A percentile compares a stretch with the other conserved stretches of the same genome.
Conservation (phyloP, 2,329 filamentous ascomycete genomes). For the Leptosphaerulina australis region DNA sequence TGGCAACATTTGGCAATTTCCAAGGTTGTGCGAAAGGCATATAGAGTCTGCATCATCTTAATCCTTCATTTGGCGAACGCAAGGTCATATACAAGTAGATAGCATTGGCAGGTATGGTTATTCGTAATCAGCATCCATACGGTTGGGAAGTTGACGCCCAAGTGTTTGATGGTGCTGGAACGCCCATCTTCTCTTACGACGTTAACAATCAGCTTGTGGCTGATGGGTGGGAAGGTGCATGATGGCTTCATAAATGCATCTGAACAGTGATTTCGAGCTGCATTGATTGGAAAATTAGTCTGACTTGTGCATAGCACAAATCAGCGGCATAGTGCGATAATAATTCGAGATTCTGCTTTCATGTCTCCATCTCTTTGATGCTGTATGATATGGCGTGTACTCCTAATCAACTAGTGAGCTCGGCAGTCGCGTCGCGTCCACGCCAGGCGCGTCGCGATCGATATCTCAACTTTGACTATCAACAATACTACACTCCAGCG, state of each 20-base stretch:
- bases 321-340: slow-evolving; percentile 6
- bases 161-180: slow-evolving; percentile 30
- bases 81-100: slow-evolving; percentile 11
- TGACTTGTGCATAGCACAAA: slow-evolving; percentile 7
- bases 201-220: slow-evolving; percentile 3
- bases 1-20: too few species aligned
- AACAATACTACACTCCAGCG: neutral
- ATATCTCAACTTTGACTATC: neutral
- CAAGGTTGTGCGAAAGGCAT: slow-evolving; percentile 4
- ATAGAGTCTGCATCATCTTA: neutral
- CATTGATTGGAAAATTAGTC: neutral
- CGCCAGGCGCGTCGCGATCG: slow-evolving; percentile 21
- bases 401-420: slow-evolving; percentile 27
- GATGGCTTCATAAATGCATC: slow-evolving; percentile 1
- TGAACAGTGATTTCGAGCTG: slow-evolving; percentile 1
- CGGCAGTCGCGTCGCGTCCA: slow-evolving; percentile 45
- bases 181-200: slow-evolving; percentile 24
- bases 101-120: neutral
- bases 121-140: slow-evolving; percentile 11
- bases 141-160: slow-evolving; percentile 5
- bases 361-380: neutral
- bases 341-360: neutral
- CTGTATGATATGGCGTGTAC: neutral
- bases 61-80: slow-evolving; percentile 11
- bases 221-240: slow-evolving; percentile 1